phyloP scores from a whole-genome alignment of 139 green algal species.

The Haematococcus lacustris region DNA sequence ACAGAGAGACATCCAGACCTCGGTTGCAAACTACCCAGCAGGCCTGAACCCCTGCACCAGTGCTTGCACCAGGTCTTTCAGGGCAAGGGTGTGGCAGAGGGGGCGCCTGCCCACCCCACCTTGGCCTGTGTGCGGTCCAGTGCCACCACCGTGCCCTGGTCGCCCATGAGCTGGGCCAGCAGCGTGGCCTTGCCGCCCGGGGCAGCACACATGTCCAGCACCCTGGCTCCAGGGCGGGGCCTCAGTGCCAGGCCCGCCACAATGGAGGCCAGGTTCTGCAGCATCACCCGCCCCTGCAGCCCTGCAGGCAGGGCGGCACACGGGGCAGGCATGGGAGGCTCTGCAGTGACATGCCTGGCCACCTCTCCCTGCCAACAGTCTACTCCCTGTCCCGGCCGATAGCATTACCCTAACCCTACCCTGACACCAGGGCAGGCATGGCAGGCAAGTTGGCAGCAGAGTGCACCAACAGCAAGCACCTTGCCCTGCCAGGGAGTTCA shows the following conservation, averaged over 20 bases:
- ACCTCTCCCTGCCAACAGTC: neutral
- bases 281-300: conserved; percentile 37
- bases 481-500: neutral
- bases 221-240: conserved; percentile 34
- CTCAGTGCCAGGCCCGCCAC: conserved; percentile 58
- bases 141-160: conserved; percentile 57
- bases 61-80: too few species aligned
- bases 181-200: conserved; percentile 86
- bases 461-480: neutral
- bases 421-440: neutral
- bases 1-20: neutral
- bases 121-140: conserved; percentile 83
- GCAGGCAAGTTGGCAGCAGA: neutral
- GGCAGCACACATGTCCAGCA: conserved; percentile 92
- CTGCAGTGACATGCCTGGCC: neutral
- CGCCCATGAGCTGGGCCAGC: conserved; percentile 75
- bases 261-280: conserved; percentile 81
- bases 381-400: neutral
- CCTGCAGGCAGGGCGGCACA: neutral
- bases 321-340: neutral
- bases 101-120: conserved; percentile 27
- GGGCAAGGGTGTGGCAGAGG: too few species aligned
- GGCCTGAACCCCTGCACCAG: neutral
- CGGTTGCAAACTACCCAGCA: neutral
- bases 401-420: neutral